Base-by-base conservation (phyloP, 345 rosid species). In the Tarenaya hassleriana region DNA sequence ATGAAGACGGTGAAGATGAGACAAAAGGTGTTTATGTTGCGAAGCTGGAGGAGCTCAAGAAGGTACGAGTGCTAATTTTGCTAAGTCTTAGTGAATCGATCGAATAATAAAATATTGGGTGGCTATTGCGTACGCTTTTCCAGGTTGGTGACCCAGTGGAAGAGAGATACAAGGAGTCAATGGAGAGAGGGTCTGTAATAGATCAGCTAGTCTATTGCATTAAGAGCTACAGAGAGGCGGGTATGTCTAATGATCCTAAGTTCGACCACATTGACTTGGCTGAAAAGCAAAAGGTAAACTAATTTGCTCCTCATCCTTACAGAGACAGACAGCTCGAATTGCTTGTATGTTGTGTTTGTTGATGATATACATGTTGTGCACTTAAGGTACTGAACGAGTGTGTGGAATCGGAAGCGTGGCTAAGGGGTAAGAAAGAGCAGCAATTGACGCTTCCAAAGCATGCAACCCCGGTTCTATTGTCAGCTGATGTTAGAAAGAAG, bases 1-100 rank as follows among this genome's bases (percentile, higher is more conserved):
- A 94, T 47, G 97, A 94, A 56, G 99, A 94, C 56, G 99, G 99
- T 21, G 99, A 94, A 50, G 99, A 94, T 69, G 99, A 94, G 74
- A 88, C 94, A 1, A 94, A 88, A 55, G 99, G 99, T 13, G 99
- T 94, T 42, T 94, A 94, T 52, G 58, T 86, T 67, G 86, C 95
- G 4, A 94, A 86, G 74, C 85, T 94, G 16, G 97, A 88, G 51
- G 99, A 94, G 66, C 95, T 94, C 14, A 88, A 88, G 68, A 86
- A 81, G 94, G 99, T 88, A 72, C 4, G 15, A 8, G 35, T 47
- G 19, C 19, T 47, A n/a, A n/a, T n/a, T n/a, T n/a, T n/a, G n/a
- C n/a, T n/a, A n/a, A n/a, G n/a, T n/a, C n/a, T n/a, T n/a, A n/a
- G n/a, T n/a, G n/a, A n/a, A n/a, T n/a, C n/a, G n/a, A n/a, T n/a